Evolutionary conservation across 768 basidiomycete species (phyloP), one percentile per base, ranked within the genome.

Genomic region (Daedaleopsis nitida): DNA sequence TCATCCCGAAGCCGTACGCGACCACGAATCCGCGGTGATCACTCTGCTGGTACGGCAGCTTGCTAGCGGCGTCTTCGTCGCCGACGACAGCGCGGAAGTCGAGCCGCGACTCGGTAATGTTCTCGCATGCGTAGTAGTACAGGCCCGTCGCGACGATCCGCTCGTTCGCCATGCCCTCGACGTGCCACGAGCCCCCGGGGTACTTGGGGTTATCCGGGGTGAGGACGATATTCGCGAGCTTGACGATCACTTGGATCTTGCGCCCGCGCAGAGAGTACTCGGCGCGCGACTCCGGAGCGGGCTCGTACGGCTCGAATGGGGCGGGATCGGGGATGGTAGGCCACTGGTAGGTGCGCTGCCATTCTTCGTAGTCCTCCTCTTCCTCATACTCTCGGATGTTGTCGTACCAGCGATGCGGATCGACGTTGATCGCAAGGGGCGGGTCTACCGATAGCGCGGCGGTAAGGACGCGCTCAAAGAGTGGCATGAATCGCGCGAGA

Each of bases 161-260:
- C 27, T 64, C 57, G 55, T 66, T 68, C 16, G 47, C 58, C 73
- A 66, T 71, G 59, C 72, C 71, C 60, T 73, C 74, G 23, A 73
- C 71, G 51, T 75, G 74, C 74, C 75, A 77, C 32, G 68, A 65
- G 0, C 74, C 73, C 12, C 75, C 21, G 10, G 50, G 50, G 50
- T 52, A 52, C 13, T 34, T 27, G 5, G 50, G 50, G 50, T 32
- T 32, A 3, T 32, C 27, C 7, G 27, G 27, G 7, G 27, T 32
- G 27, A 32, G 27, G 27, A 32, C 27, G 7, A 32, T 32, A 7
- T 32, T 32, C 4, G 27, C 27, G 27, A 32, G 27, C 27, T 32
- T 32, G 8, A 66, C 53, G 27, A 75, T 76, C 27, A 81, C 75
- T 39, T 74, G 74, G 1, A 76, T 52, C 10, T 52, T 66, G 23